Evolutionary conservation across 176 grass and related monocot genomes (phyloP), one percentile per base, ranked within the genome.

Genomic region (Secale cereale): DNA sequence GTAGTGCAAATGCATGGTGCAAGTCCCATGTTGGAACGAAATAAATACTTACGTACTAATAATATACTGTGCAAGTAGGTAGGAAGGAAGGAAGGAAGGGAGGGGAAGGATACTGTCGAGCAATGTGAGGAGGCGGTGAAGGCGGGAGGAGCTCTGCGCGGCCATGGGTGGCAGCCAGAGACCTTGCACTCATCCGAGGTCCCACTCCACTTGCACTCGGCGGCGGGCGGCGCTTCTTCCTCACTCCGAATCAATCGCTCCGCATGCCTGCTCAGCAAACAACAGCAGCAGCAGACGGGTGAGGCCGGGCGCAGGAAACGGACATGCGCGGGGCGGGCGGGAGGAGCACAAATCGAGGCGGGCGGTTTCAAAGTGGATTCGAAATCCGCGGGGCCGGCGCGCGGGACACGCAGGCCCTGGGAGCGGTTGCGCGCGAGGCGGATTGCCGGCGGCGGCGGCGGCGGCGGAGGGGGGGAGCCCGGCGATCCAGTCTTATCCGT

Each of bases 121-220:
- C 79, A 99, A 86, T 71, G 97, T 99, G 79, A 99, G 97, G 30
- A 99, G 86, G 45, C 93, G 97, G 85, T 99, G 97, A 37, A 96
- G 89, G 67, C 93, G 91, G 82, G 97, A 99, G 79, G 97, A 99
- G 80, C 87, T 91, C 88, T 92, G 93, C 77, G 93, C 93, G 88
- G 90, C 92, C 64, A 67, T 57, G 31, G 76, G 68, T 65, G 60
- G 28, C 65, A 61, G 29, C 60, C 41, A 45, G 41, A 45, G 41
- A 9, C 37, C 37, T 4, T 45, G 10, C 41, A 57, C 52, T 57
- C 52, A 57, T 57, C 52, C 45, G 4, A 36, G 35, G 6, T 36
- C 12, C 14, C 14, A 6, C 2, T 15, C 14, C 17, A 17, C 19
- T 20, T 54, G 6, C 17, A 54, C 16, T 20, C 15, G 39, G 37